Base-by-base conservation (phyloP, 768 basidiomycete genomes). In the Naganishia antarctica region DNA sequence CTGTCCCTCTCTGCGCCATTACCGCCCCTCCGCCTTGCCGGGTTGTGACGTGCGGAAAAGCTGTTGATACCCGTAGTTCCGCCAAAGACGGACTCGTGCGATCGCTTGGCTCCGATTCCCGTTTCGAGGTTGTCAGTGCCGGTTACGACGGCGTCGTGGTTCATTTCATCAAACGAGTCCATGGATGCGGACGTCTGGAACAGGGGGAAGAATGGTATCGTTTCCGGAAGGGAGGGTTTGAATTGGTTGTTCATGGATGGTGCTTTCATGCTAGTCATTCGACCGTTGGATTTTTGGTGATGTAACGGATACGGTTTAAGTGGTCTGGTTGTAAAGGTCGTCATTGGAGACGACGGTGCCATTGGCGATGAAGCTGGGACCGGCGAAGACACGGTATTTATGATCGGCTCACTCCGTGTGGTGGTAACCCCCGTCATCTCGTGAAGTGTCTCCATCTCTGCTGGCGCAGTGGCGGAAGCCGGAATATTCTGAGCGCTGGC, bases 61-160 rank as follows among this genome's bases (percentile, higher is more conserved):
- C 53, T 57, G n/a, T 57, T 57, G 11, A 57, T 21, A 21, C 53
- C 53, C 34, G 53, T 18, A 16, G 37, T 23, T 2, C 53, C 53
- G 34, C 53, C 53, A 57, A 57, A 57, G 3, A 57, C 53, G n/a
- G 53, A 57, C 26, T 57, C 53, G 31, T 57, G 53, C 2, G 53
- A 57, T 25, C 53, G 53, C 26, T 57, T 57, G 23, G 34, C 53
- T 3, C 53, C 53, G 53, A 57, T 57, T 1, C 53, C 34, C 21
- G n/a, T 4, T 40, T 57, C 53, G 25, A 40, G 53, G 53, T 21
- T 37, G 32, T 40, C 53, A 40, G 5, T 57, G 21, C 18, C 34
- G 11, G 53, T n/a, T 1, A 57, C 34, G 53, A 21, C 8, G 23
- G 53, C 37, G 32, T 25, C 37, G 15, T 57, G 53, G 4, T 34